Base-by-base conservation (phyloP, 2,329 filamentous ascomycete species). In the Ascochyta fabae region DNA sequence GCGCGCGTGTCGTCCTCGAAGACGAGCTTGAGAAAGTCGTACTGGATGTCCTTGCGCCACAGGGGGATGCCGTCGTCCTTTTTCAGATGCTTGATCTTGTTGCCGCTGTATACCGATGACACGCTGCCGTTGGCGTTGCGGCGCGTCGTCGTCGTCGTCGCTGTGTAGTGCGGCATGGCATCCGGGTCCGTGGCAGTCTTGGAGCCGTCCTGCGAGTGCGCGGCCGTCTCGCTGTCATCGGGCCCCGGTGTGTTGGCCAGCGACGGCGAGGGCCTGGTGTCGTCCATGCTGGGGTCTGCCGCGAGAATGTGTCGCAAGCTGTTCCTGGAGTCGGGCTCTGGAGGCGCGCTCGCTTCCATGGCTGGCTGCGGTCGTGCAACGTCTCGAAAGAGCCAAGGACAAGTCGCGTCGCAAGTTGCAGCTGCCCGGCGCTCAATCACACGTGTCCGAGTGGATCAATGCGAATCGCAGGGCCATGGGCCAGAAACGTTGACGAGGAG, bases 11-110 rank as follows among this genome's bases (percentile, higher is more conserved):
- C 83, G 70, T 95, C 85, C 70, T 93, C 88, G 73, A 96, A 95
- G 60, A 96, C 87, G 45, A 87, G 84, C 65, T 86, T 86, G 64
- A 96, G 82, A 67, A 96, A 95, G 75, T 95, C 91, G 76, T 89
- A 93, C 75, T 96, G 91, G 57, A 96, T 96, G 75, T 96, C 91
- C 72, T 87, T 88, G 67, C 91, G 83, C 91, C 91, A 96, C 4
- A 96, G 82, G 43, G 91, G 91, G 64, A 93, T 90, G 69, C 91
- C 91, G 70, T 96, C 91, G 59, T 93, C 90, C 75, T 95, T 95
- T 77, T 96, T 96, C 48, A 96, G 78, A 73, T 95, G 91, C 48
- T 89, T 80, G 54, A 96, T 91, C 79, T 95, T 96, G 72, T 87
- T 88, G 22, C 86, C 86, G 19, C 85, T 87, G 70, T 87, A 88